Conservation (phyloP, 78 protist genomes). For the Guillardia theta region DNA sequence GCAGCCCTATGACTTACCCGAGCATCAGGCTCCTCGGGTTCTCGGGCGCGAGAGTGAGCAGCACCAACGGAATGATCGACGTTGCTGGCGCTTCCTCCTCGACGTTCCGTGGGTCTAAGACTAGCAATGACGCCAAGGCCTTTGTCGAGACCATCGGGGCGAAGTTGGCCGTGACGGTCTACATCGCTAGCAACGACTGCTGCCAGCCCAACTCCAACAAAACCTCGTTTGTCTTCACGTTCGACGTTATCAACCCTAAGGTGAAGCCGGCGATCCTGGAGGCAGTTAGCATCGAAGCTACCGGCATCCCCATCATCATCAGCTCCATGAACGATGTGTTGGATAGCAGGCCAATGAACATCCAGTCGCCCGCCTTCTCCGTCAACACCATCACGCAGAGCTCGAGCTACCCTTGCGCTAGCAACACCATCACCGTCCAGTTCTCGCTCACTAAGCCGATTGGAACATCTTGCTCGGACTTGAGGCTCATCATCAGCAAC, state of each 20-base stretch:
- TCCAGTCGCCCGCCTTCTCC: not conserved
- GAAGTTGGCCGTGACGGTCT: not conserved
- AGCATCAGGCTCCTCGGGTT: not conserved
- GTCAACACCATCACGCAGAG: not conserved
- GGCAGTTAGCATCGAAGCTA: not conserved
- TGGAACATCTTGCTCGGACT: not conserved
- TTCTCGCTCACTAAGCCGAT: not conserved
- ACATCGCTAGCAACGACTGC: not conserved
- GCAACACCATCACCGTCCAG: not conserved
- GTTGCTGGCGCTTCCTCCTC: not conserved
- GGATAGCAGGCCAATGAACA: not conserved
- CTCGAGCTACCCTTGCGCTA: not conserved
- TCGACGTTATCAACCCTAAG: not conserved
- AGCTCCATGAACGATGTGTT: not conserved
- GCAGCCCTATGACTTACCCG: not conserved
- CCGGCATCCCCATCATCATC: not conserved
- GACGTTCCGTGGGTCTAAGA: no score
- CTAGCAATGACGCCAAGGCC: not conserved
- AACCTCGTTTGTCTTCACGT: not conserved
- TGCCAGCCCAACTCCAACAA: not conserved
- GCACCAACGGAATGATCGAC: not conserved
- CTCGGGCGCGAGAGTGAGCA: not conserved
- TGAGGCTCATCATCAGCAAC: not conserved
- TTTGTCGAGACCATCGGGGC: not conserved
- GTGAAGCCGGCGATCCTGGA: not conserved